These are phyloP conservation scores for Biscogniauxia sp. DNA, from an alignment of 2,329 filamentous ascomycete genomes.

Conservation along the genomic window DNA sequence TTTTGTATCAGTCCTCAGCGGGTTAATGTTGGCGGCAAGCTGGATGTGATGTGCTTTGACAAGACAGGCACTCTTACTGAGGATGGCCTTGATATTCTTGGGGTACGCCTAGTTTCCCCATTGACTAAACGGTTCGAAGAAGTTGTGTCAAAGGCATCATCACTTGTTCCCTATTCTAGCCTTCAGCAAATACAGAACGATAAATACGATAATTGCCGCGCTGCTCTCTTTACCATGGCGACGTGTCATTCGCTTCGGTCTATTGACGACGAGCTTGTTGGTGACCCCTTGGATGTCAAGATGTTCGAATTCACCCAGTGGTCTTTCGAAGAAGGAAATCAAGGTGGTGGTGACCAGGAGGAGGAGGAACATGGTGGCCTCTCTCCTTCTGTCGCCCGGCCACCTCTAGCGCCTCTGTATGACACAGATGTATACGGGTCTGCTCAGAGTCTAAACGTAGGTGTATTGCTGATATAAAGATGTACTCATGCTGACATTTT, in stretches of 20 bases:
- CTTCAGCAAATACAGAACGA: constrained; percentile 30
- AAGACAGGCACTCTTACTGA: constrained; percentile 98
- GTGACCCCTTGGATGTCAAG: constrained; percentile 91
- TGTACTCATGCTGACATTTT: constrained; percentile 13
- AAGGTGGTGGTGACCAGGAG: constrained; percentile 60
- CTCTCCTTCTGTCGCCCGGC: constrained; percentile 84
- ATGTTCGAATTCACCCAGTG: constrained; percentile 98
- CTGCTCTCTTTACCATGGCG: constrained; percentile 89
- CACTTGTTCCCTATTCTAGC: constrained; percentile 49
- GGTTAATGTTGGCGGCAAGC: constrained; percentile 93
- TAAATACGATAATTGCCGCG: constrained; percentile 41
- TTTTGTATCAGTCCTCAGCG: constrained; percentile 98
- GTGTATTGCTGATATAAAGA: constrained; percentile 1
- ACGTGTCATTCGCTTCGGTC: constrained; percentile 90
- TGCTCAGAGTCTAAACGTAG: constrained; percentile 28
- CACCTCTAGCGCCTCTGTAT: constrained; percentile 62
- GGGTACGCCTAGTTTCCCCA: constrained; percentile 73
- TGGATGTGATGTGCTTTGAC: constrained; percentile 96
- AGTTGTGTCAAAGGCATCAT: constrained; percentile 64
- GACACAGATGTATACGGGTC: constrained; percentile 33
- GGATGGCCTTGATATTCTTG: constrained; percentile 90
- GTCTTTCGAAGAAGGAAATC: constrained; percentile 85
- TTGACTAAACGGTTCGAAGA: constrained; percentile 67
- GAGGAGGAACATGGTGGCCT: constrained; percentile 75
- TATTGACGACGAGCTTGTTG: constrained; percentile 84